Evolutionary conservation across 2,329 filamentous ascomycete genomes (phyloP).

Genomic region (Venturia aucupariae): DNA sequence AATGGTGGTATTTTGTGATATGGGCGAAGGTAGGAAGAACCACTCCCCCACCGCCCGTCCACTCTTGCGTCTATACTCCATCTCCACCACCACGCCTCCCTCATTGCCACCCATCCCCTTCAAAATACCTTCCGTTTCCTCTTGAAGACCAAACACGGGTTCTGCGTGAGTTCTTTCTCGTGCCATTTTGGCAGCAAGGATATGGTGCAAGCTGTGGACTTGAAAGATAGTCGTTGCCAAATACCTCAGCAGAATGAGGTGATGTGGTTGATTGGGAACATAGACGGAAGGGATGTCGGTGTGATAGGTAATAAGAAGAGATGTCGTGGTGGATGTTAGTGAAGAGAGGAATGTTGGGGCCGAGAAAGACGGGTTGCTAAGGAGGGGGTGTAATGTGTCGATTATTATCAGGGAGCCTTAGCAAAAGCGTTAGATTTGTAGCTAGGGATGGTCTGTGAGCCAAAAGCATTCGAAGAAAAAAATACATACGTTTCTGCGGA

Average conservation of each 20-base stretch:
- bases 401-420: constrained; percentile 66
- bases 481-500: constrained; percentile 22
- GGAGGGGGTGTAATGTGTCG: constrained; percentile 66
- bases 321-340: constrained; percentile 56
- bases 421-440: constrained; percentile 19
- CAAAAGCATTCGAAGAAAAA: not conserved
- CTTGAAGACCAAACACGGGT: constrained; percentile 69
- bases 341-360: constrained; percentile 62
- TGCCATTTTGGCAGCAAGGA: constrained; percentile 65
- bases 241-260: constrained; percentile 66
- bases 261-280: constrained; percentile 41
- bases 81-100: constrained; percentile 61
- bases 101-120: constrained; percentile 53
- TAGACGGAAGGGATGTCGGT: constrained; percentile 59
- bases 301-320: constrained; percentile 75
- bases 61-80: constrained; percentile 79
- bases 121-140: constrained; percentile 69
- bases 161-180: constrained; percentile 63
- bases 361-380: constrained; percentile 43
- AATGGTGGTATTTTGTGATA: not conserved
- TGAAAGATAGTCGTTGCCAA: constrained; percentile 81
- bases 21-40: constrained; percentile 43
- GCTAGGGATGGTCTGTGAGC: not conserved
- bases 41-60: constrained; percentile 67
- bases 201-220: constrained; percentile 63